Percentiles rank a stretch among this genome's conserved stretches.
phyloP scores from a whole-genome alignment of 2,329 filamentous ascomycete species.

The Phyllosticta citriasiana region DNA sequence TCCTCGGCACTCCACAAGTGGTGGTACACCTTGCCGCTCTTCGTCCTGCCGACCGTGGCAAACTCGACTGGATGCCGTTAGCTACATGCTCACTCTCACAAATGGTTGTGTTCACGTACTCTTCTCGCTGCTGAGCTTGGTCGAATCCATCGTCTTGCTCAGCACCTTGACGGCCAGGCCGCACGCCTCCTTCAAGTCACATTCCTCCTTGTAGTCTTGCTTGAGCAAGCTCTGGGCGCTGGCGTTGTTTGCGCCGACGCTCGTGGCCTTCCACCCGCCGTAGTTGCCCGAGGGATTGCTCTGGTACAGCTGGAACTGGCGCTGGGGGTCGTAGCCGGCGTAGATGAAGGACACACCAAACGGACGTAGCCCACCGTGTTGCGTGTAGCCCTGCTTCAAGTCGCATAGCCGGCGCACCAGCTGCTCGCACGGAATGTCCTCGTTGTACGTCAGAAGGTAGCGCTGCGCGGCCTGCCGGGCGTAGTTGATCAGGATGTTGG shows the following conservation, averaged over 20 bases:
- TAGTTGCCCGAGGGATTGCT: slow-evolving; percentile 99
- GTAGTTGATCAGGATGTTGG: slow-evolving; percentile 99
- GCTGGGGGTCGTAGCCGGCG: slow-evolving; percentile 89
- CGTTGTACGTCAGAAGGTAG: slow-evolving; percentile 98
- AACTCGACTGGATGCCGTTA: slow-evolving; percentile 65
- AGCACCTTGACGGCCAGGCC: slow-evolving; percentile 96
- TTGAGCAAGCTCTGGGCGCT: slow-evolving; percentile 94
- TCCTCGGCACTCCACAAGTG: slow-evolving; percentile 95
- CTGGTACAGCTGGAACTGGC: slow-evolving; percentile 97
- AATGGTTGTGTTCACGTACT: slow-evolving; percentile 49
- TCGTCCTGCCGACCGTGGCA: slow-evolving; percentile 91
- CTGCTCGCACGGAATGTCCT: slow-evolving; percentile 99
- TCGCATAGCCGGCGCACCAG: slow-evolving; percentile 94
- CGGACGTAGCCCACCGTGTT: slow-evolving; percentile 93
- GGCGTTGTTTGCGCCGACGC: slow-evolving; percentile 94
- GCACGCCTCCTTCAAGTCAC: slow-evolving; percentile 89
- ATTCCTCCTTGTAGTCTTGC: slow-evolving; percentile 99
- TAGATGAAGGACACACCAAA: slow-evolving; percentile 99
- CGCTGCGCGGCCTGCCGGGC: slow-evolving; percentile 92
- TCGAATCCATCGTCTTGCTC: slow-evolving; percentile 99
- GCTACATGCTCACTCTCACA: not conserved
- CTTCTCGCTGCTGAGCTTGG: slow-evolving; percentile 98
- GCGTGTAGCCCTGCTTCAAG: slow-evolving; percentile 97
- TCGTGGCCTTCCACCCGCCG: slow-evolving; percentile 98
- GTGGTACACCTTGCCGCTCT: slow-evolving; percentile 95